phyloP scores from a whole-genome alignment of 176 grass and related monocot genomes.

The Raddia guianensis region DNA sequence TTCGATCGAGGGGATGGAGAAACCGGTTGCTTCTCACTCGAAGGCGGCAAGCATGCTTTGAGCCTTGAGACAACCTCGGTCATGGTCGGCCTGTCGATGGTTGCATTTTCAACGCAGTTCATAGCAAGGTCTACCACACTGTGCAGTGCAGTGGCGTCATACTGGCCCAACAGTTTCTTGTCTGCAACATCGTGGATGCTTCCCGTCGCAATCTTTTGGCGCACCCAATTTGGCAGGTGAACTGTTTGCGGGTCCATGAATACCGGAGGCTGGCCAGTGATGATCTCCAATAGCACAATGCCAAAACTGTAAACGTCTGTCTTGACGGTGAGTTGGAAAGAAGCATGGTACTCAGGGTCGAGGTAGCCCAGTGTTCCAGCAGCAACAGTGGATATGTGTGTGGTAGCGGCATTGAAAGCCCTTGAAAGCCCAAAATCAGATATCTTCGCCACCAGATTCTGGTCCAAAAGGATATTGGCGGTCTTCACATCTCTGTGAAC shows the following conservation, averaged over 20 bases:
- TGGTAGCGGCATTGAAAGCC: conserved; percentile 5
- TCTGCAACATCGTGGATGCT: conserved; percentile 12
- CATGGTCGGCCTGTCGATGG: conserved; percentile 23
- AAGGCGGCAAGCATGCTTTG: conserved; percentile 11
- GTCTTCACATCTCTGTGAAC: conserved; percentile 49
- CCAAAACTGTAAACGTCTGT: conserved; percentile 35
- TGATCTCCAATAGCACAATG: conserved; percentile 23
- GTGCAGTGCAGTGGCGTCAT: conserved; percentile 7
- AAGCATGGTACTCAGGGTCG: conserved; percentile 29
- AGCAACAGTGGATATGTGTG: conserved; percentile 39
- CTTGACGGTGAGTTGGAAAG: conserved; percentile 28
- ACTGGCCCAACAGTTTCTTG: conserved; percentile 8
- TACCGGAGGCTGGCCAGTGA: not conserved
- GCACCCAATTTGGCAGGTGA: conserved; percentile 27
- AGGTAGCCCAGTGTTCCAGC: conserved; percentile 41
- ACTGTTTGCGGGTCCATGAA: not conserved
- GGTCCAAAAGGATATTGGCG: conserved; percentile 44
- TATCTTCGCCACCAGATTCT: conserved; percentile 39
- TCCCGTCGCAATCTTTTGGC: conserved; percentile 1
- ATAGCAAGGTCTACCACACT: conserved; percentile 14
- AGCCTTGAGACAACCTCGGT: conserved; percentile 19
- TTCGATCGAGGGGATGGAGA: not conserved
- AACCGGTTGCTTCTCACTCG: not conserved
- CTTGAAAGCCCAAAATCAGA: conserved; percentile 45
- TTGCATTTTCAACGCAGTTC: not conserved